Evolutionary conservation across 495 filamentous ascomycete species (phyloP).

Genomic region (Aspergillus ellipticus): DNA sequence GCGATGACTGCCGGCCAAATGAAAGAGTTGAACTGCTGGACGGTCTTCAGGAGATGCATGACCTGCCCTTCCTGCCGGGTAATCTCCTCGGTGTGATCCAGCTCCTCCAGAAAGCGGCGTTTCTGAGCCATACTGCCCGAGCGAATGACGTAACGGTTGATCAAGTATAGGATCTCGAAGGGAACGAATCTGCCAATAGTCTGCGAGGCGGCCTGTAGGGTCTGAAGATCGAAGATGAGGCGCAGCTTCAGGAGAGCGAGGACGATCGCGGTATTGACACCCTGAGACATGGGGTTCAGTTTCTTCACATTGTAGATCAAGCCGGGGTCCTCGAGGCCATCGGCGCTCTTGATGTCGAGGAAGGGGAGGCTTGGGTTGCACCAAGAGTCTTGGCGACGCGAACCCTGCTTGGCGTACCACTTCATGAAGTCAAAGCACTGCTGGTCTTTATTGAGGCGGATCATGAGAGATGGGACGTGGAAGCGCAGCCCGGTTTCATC

Average conservation of each 20-base stretch:
- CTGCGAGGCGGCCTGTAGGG: not conserved
- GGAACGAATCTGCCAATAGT: not conserved
- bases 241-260: not conserved
- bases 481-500: constrained; percentile 45
- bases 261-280: not conserved
- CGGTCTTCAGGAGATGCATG: not conserved
- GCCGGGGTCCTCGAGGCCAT: constrained; percentile 19
- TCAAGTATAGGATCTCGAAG: not conserved
- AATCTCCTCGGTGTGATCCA: not conserved
- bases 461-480: constrained; percentile 35
- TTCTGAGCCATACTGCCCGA: not conserved
- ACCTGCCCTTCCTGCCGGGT: not conserved
- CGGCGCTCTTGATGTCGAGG: constrained; percentile 25
- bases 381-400: constrained; percentile 29
- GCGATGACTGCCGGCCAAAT: not conserved
- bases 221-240: not conserved
- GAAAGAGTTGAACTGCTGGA: not conserved
- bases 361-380: constrained; percentile 26
- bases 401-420: constrained; percentile 35
- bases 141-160: not conserved
- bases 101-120: not conserved
- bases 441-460: constrained; percentile 49
- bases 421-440: constrained; percentile 55
- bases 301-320: not conserved
- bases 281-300: not conserved